Evolutionary conservation across 441 rosid genomes (phyloP).

Genomic region (Syzygium syzygioides): DNA sequence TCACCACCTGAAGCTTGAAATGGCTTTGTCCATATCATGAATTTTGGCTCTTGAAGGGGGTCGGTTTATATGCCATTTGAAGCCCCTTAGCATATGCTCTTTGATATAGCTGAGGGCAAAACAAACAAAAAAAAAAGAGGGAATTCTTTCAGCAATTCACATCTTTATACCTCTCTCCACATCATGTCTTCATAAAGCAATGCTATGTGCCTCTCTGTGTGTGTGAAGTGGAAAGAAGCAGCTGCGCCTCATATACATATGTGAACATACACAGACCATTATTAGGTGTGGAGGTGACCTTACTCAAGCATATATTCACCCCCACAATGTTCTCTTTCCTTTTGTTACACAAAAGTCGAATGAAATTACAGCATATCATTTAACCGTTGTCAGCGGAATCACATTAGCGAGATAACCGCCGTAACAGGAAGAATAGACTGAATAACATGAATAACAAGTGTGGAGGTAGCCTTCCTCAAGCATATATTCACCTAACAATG

Average conservation of each 20-base stretch:
- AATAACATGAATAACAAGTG: neutral
- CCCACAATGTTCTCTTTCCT: neutral
- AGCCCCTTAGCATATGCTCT: neutral
- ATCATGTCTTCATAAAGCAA: neutral
- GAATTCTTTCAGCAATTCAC: neutral
- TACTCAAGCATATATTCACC: neutral
- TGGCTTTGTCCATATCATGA: neutral
- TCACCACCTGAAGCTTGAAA: neutral
- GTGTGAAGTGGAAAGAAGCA: neutral
- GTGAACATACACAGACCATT: neutral
- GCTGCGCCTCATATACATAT: neutral
- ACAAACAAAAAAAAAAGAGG: neutral
- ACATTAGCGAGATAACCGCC: neutral
- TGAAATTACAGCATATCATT: neutral
- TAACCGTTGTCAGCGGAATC: neutral
- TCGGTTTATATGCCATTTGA: neutral
- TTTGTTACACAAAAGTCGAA: neutral
- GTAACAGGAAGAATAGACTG: neutral
- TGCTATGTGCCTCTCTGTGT: neutral
- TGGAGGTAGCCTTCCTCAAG: neutral
- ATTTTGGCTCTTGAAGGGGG: neutral
- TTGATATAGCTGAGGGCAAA: neutral
- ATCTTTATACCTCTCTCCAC: neutral
- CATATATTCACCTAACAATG: neutral
- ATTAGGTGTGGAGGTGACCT: neutral